Base-by-base conservation (phyloP, 164 flowering plant genomes). In the Stephania japonica region DNA sequence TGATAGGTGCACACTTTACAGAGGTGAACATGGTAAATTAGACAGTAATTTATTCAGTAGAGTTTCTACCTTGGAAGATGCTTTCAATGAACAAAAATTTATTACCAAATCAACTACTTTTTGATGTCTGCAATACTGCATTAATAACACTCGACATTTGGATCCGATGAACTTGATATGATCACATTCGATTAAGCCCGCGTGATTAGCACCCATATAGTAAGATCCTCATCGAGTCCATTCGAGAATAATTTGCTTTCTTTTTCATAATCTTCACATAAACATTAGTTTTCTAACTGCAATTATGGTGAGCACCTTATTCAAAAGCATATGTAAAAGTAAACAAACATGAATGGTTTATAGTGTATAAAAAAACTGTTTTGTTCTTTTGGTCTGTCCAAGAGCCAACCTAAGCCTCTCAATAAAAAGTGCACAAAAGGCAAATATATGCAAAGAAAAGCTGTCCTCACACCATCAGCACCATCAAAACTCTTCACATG, bases 401-500 rank as follows among this genome's bases (percentile, higher is more conserved):
- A 47, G 63, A 64, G 38, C 70, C 70, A 73, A 72, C 64, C 64
- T 73, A 63, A 47, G 47, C 42, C 63, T 26, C 38, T 49, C 23
- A 27, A 49, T 50, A 72, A 47, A 42, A 16, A 32, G 26, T 43
- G 49, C 41, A 72, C 25, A 65, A 26, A 38, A 65, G 12, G 67
- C 47, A 68, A n/a, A 68, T 49, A 67, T 65, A 61, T 21, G 16
- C 18, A 56, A 56, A 14, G 18, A 74, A 70, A 74, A 66, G 16
- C 24, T 26, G 56, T 63, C 71, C 53, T 65, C 59, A 32, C 38
- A 32, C 4, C 38, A 47, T 41, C 69, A 62, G 74, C 68, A 71
- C 4, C 38, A 47, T 41, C 69, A 62, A 72, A 64, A 71, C 64
- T 53, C 38, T 27, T 27, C 70, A 69, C 78, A 66, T 75, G 68